Conservation (phyloP, 768 basidiomycete genomes). For the Paxillus ammoniavirescens region DNA sequence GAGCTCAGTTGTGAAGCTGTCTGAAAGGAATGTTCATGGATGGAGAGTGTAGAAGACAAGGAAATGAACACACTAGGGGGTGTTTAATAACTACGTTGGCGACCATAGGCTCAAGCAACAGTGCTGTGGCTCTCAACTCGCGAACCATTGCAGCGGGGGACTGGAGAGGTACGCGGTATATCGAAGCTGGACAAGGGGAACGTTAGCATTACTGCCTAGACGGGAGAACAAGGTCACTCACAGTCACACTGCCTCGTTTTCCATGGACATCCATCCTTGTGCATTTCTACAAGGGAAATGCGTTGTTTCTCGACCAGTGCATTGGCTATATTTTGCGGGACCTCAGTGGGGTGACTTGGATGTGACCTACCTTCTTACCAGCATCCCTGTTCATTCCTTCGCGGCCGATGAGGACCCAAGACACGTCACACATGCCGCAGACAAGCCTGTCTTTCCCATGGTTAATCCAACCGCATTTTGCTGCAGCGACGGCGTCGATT, state of each 20-base stretch:
- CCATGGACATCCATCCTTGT: constrained; percentile 87
- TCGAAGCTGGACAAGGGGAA: constrained; percentile 43
- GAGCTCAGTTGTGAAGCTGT: constrained; percentile 55
- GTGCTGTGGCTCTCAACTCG: constrained; percentile 57
- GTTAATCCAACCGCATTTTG: constrained; percentile 83
- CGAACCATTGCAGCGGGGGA: constrained; percentile 61
- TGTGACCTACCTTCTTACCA: constrained; percentile 52
- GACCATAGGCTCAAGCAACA: constrained; percentile 50
- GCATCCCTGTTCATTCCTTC: constrained; percentile 76
- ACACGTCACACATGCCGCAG: constrained; percentile 67
- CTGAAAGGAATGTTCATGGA: constrained; percentile 36
- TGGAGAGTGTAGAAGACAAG: constrained; percentile 1
- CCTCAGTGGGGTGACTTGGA: constrained; percentile 12
- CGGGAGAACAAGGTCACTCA: constrained; percentile 33
- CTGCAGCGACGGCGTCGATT: constrained; percentile 77
- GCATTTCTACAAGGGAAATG: constrained; percentile 58
- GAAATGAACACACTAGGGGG: constrained; percentile 55
- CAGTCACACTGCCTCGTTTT: constrained; percentile 77
- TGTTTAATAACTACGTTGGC: constrained; percentile 61
- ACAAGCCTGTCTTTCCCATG: constrained; percentile 78
- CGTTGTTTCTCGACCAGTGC: constrained; percentile 74
- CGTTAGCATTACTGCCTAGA: neutral
- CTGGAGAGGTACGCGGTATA: constrained; percentile 74
- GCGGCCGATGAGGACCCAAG: constrained; percentile 71
- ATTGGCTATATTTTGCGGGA: constrained; percentile 45